Base-by-base conservation (phyloP, 345 rosid genomes). In the Rhodamnia argentea region DNA sequence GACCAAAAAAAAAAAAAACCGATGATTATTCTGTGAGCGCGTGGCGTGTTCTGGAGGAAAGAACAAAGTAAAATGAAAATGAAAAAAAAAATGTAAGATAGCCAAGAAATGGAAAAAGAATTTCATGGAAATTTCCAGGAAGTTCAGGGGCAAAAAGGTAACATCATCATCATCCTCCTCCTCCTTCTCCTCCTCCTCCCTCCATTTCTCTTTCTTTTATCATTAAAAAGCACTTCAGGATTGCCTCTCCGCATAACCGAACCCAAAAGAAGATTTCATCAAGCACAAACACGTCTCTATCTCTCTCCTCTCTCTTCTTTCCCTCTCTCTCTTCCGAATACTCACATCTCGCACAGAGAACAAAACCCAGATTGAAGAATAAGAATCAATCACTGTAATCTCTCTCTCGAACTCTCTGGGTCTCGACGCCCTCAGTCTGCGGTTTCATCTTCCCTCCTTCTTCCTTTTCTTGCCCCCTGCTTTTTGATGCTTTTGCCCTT, bases 111-210 rank as follows among this genome's bases (percentile, higher is more conserved):
- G 1, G 1, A 15, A n/a, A 0, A 22, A 52, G 13, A 50, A 24
- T 12, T 57, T 13, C 51, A 5, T 27, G 54, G 88, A 84, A 89
- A 84, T 91, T 91, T 84, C 64, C 2, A 5, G 9, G 82, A 86
- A 86, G 1, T 47, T 60, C n/a, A 59, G 55, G 90, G 90, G 87
- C 81, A 85, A 86, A 83, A 54, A 22, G 32, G 20, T 11, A 29
- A 6, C 54, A 26, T 5, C 26, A 32, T 58, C n/a, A n/a, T n/a
- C n/a, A n/a, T n/a, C 44, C 57, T 13, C 62, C 40, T 37, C 81
- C 57, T 10, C 60, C 12, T 6, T 24, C 14, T n/a, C 44, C 57
- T 13, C 62, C 40, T 37, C 81, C 57, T 10, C 60, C 12, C 13
- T 24, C 14, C n/a, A 16, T 7, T 16, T 8, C 58, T 20, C 4